Evolutionary conservation across 1,284 basidiomycete species (phyloP), one percentile per base, ranked within the genome.

Genomic region (Trichosporon ovoides): DNA sequence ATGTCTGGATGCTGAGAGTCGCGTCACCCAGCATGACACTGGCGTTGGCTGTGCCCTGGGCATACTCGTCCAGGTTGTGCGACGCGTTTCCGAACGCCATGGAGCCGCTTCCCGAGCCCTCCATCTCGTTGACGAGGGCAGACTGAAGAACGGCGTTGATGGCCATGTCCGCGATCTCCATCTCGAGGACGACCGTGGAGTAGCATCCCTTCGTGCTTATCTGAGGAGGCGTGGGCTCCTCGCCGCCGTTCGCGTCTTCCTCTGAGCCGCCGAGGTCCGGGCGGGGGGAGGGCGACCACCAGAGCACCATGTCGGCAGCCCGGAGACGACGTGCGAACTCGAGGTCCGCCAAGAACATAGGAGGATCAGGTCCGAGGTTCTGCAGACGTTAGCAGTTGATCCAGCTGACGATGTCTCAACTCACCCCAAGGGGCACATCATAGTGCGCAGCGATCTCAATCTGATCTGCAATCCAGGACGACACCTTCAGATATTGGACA

Each of bases 201-300:
- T 96, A 98, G 58, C 87, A 87, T 0, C 96, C 96, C 2, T 90
- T 84, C 0, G 85, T 83, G 40, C 86, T 81, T 74, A 98, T 92
- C 66, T 96, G 93, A 0, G 91, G 89, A 56, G 85, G 86, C 6
- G 85, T 83, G n/a, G 92, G 79, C 52, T 91, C 90, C 62, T 93
- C 91, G 46, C 73, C 69, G 1, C 84, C 83, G 52, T 88, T 83
- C 40, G 83, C 82, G 73, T 98, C 96, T 52, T 91, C 85, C 72
- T 99, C 93, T 51, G 87, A 83, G 2, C 96, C 96, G 40, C 96
- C 96, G 0, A 98, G 82, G 76, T 98, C 96, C 3, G 96, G 94
- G n/a, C 83, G 83, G 35, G 89, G 85, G 4, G 86, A 84, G 1
- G 87, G 83, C 3, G 95, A 95, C 96, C 96, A 99, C 96, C 96